Evolutionary conservation across 2,329 filamentous ascomycete species (phyloP).

Genomic region (Xylariaceae sp.): DNA sequence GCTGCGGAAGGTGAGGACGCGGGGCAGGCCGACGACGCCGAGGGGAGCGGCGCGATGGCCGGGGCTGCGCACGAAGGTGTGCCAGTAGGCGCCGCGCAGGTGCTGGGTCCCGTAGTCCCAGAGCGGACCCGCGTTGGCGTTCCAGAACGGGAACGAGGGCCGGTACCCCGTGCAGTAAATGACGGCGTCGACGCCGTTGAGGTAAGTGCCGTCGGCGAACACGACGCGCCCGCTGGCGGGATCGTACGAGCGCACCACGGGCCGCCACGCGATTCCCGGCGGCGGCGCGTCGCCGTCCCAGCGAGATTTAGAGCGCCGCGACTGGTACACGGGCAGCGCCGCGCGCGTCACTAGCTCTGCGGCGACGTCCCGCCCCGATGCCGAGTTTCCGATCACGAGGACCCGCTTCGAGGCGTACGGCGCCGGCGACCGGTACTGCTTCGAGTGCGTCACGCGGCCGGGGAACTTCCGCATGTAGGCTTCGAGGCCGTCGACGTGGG

Average conservation of each 20-base stretch:
- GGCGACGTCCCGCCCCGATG: slow-evolving; percentile 46
- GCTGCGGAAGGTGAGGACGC: slow-evolving; percentile 54
- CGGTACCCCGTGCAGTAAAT: slow-evolving; percentile 50
- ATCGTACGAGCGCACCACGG: slow-evolving; percentile 49
- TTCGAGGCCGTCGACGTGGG: slow-evolving; percentile 48
- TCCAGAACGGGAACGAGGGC: slow-evolving; percentile 53
- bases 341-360: slow-evolving; percentile 43
- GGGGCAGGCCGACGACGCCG: slow-evolving; percentile 54
- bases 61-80: slow-evolving; percentile 55
- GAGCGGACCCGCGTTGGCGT: slow-evolving; percentile 44
- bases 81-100: slow-evolving; percentile 50
- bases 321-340: slow-evolving; percentile 52
- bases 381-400: slow-evolving; percentile 48
- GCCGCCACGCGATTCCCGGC: slow-evolving; percentile 55
- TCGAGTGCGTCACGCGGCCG: slow-evolving; percentile 47
- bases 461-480: slow-evolving; percentile 44
- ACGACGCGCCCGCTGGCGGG: slow-evolving; percentile 45
- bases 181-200: slow-evolving; percentile 43
- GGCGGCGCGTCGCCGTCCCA: slow-evolving; percentile 56
- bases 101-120: slow-evolving; percentile 53
- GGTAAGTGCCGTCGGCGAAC: slow-evolving; percentile 42
- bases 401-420: slow-evolving; percentile 40
- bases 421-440: slow-evolving; percentile 45
- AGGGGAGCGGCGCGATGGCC: slow-evolving; percentile 52
- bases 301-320: slow-evolving; percentile 49